Evolutionary conservation across 129 eudicot species (phyloP).

Genomic region (Centella asiatica): DNA sequence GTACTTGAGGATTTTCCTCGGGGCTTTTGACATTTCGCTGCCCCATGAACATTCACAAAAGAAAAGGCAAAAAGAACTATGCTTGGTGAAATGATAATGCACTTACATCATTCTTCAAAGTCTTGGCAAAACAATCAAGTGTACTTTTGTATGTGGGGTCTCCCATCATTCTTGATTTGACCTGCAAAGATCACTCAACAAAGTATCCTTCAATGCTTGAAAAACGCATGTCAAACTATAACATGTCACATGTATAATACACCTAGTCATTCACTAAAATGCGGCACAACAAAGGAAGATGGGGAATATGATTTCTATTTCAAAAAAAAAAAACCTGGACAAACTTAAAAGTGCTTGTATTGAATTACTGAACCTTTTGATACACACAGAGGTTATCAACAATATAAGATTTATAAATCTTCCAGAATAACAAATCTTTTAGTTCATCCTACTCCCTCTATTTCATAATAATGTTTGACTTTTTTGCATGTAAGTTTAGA

Average conservation of each 20-base stretch:
- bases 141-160: conserved; percentile 82
- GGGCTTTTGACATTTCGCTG: not conserved
- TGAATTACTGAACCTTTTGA: not conserved
- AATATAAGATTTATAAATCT: too few relatives aligned
- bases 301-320: not conserved
- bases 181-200: conserved; percentile 34
- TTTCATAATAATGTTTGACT: too few relatives aligned
- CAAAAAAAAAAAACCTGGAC: not conserved
- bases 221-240: not conserved
- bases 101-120: conserved; percentile 80
- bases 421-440: too few relatives aligned
- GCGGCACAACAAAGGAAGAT: not conserved
- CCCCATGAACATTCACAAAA: not conserved
- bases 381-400: not conserved
- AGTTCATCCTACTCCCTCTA: too few relatives aligned
- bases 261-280: not conserved
- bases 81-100: not conserved
- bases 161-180: conserved; percentile 99
- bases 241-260: not conserved
- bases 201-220: conserved; percentile 4
- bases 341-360: not conserved
- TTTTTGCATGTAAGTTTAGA: too few relatives aligned
- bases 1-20: not conserved
- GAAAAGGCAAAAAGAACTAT: not conserved
- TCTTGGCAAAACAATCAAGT: conserved; percentile 77